These are phyloP conservation scores for Hypoxylon lenormandii DNA, from an alignment of 495 filamentous ascomycete genomes.

Conservation along the genomic window DNA sequence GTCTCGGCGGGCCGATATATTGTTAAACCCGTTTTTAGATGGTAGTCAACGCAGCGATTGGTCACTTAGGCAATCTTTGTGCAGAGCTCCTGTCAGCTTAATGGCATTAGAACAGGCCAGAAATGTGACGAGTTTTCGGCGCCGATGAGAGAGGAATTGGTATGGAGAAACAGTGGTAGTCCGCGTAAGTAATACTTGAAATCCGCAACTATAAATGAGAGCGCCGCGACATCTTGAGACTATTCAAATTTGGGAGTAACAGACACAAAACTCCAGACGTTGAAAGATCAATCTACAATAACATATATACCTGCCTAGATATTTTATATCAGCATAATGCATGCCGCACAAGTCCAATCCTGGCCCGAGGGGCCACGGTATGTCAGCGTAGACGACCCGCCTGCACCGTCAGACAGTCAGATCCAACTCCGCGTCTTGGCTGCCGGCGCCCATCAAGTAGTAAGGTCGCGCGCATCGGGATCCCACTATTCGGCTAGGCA, in stretches of 20 bases:
- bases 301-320: too few species aligned
- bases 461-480: constrained; percentile 59
- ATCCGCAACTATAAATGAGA: too few species aligned
- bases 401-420: constrained; percentile 41
- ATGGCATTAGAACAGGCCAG: neutral
- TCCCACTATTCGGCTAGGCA: constrained; percentile 54
- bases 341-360: constrained; percentile 42
- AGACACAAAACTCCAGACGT: too few species aligned
- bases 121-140: neutral
- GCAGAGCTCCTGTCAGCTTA: constrained; percentile 2
- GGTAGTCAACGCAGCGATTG: constrained; percentile 8
- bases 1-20: constrained; percentile 18
- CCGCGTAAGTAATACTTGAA: too few species aligned
- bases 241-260: too few species aligned
- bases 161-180: too few species aligned
- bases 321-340: constrained; percentile 40
- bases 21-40: constrained; percentile 20
- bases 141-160: too few species aligned
- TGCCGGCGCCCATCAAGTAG: constrained; percentile 58
- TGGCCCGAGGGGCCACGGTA: constrained; percentile 46
- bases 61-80: neutral
- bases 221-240: too few species aligned
- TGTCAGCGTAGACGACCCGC: constrained; percentile 38
- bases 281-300: too few species aligned
- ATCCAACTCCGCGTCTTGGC: constrained; percentile 54